Evolutionary conservation across 495 filamentous ascomycete genomes (phyloP).

Genomic region (Letharia columbiana): DNA sequence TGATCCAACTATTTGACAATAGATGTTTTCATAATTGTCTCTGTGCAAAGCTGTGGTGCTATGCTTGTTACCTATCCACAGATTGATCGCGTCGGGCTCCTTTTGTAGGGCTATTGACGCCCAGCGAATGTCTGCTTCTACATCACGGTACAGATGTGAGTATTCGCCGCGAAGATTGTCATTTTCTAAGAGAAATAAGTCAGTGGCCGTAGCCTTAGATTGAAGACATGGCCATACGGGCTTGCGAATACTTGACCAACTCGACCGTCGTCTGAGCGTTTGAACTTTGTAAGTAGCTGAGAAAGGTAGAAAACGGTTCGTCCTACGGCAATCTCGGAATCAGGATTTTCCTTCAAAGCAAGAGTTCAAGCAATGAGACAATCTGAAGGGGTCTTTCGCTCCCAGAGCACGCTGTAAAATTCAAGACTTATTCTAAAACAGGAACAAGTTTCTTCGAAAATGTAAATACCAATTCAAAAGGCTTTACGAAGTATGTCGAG

Average conservation of each 20-base stretch:
- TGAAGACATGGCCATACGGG: slow-evolving; percentile 29
- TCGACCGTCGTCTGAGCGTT: neutral
- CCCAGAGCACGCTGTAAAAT: too few relatives aligned
- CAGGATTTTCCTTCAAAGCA: neutral
- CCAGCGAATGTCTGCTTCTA: slow-evolving; percentile 51
- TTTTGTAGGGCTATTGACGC: slow-evolving; percentile 55
- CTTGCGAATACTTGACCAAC: slow-evolving; percentile 40
- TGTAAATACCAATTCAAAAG: slow-evolving; percentile 27
- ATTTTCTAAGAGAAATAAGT: slow-evolving; percentile 45
- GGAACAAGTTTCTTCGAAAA: neutral
- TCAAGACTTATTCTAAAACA: neutral
- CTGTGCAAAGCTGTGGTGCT: slow-evolving; percentile 62
- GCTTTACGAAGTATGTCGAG: slow-evolving; percentile 35
- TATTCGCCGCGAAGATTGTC: slow-evolving; percentile 70
- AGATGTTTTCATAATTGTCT: slow-evolving; percentile 77
- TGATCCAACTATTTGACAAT: slow-evolving; percentile 57
- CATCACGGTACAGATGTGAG: slow-evolving; percentile 43
- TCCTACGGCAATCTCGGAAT: neutral
- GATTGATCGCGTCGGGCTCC: slow-evolving; percentile 51
- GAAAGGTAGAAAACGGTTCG: slow-evolving; percentile 31
- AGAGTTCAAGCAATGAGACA: too few relatives aligned
- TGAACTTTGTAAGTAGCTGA: slow-evolving; percentile 15
- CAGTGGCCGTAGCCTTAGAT: neutral
- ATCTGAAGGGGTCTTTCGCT: too few relatives aligned
- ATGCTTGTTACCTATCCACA: slow-evolving; percentile 65